Evolutionary conservation across 768 basidiomycete genomes (phyloP).

Genomic region (Postia placenta): DNA sequence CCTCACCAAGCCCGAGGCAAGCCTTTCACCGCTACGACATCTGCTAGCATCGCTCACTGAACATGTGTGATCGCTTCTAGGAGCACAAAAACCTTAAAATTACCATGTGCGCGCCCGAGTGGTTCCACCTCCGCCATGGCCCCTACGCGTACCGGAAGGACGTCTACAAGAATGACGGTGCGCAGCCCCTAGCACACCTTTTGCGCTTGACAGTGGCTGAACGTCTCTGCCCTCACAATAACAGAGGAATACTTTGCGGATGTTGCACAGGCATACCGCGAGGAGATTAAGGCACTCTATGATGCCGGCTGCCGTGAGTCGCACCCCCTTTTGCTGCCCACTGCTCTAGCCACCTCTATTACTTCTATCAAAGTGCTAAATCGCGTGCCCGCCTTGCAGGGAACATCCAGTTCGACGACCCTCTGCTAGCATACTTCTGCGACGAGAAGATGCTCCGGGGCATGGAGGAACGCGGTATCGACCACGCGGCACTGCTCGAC

Average conservation of each 20-base stretch:
- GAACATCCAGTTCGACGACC: conserved; percentile 43
- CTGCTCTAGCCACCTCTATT: background rate
- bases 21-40: conserved; percentile 3
- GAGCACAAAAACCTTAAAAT: conserved; percentile 66
- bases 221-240: conserved; percentile 7
- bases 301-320: conserved; percentile 30
- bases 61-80: conserved; percentile 20
- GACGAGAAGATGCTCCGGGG: conserved; percentile 45
- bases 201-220: conserved; percentile 19
- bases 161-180: conserved; percentile 58
- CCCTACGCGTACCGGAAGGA: conserved; percentile 51
- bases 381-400: conserved; percentile 4
- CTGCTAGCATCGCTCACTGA: background rate
- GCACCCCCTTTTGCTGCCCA: too few species aligned
- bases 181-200: conserved; percentile 4
- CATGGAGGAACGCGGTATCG: conserved; percentile 54
- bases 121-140: conserved; percentile 67
- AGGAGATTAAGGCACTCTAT: conserved; percentile 40
- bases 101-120: conserved; percentile 65
- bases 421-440: conserved; percentile 59
- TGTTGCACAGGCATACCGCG: conserved; percentile 39
- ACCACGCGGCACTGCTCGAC: conserved; percentile 59
- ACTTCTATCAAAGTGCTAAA: background rate
- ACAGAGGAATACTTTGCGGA: conserved; percentile 44
- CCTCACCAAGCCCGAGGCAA: conserved; percentile 49